A percentile compares a stretch with the other conserved stretches of the same genome.
These are phyloP conservation scores for Eimeria acervulina DNA, from an alignment of 169 alveolate species.

Conservation along the genomic window DNA sequence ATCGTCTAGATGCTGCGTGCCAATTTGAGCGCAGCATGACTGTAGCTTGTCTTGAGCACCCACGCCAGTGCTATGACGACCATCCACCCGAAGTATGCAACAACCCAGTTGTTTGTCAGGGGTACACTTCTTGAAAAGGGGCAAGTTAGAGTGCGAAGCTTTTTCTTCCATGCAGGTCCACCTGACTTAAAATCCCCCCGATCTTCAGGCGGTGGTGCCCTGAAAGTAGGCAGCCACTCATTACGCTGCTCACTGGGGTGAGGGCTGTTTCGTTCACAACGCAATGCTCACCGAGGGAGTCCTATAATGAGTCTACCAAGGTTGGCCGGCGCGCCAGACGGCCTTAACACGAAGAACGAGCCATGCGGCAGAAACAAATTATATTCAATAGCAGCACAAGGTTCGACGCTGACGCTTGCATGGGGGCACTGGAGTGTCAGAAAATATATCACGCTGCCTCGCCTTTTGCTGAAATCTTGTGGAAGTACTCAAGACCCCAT, in stretches of 20 bases:
- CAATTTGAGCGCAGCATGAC: conserved; percentile 30
- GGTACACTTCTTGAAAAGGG: background rate
- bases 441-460: background rate
- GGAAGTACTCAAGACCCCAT: background rate
- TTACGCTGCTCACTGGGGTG: background rate
- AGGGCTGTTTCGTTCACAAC: too few species aligned
- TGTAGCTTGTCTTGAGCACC: conserved; percentile 14
- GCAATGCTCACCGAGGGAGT: conserved; percentile 16
- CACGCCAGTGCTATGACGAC: conserved; percentile 41
- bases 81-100: conserved; percentile 56
- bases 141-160: background rate
- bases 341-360: conserved; percentile 23
- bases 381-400: background rate
- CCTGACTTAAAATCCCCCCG: background rate
- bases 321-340: conserved; percentile 49
- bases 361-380: conserved; percentile 20
- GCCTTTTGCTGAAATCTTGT: conserved; percentile 14
- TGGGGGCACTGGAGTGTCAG: conserved; percentile 65
- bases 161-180: conserved; percentile 27
- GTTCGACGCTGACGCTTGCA: conserved; percentile 19
- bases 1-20: background rate
- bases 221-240: conserved; percentile 1
- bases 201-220: background rate
- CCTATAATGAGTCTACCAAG: conserved; percentile 46
- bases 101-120: background rate